phyloP scores from a whole-genome alignment of 1,284 basidiomycete species.

The Pseudozyma sp. region DNA sequence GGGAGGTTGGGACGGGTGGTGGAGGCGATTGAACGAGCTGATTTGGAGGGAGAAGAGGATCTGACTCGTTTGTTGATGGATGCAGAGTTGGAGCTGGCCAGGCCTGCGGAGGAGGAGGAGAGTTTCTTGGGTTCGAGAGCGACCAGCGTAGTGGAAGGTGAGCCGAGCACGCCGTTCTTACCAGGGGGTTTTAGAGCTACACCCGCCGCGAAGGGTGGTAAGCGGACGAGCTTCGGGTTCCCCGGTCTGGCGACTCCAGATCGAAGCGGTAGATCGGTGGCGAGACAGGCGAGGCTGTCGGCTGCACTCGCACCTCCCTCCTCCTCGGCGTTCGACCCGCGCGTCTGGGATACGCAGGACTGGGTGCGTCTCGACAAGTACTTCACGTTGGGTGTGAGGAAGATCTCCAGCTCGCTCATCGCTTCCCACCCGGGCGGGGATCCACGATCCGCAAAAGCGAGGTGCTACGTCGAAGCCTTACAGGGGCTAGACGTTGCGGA shows the following conservation, averaged over 20 bases:
- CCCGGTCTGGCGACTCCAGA: slow-evolving; percentile 13
- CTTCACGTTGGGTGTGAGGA: slow-evolving; percentile 26
- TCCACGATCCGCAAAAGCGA: background rate
- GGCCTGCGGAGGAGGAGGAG: slow-evolving; percentile 25
- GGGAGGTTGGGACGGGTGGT: slow-evolving; percentile 33
- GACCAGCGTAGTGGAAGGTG: slow-evolving; percentile 12
- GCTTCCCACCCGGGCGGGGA: background rate
- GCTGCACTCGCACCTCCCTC: slow-evolving; percentile 12
- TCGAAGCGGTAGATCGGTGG: background rate
- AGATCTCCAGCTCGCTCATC: slow-evolving; percentile 15
- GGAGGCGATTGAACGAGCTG: slow-evolving; percentile 31
- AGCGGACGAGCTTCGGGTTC: slow-evolving; percentile 10
- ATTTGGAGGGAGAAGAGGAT: slow-evolving; percentile 14
- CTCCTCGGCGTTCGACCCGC: slow-evolving; percentile 12
- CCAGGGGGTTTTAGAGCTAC: slow-evolving; percentile 44
- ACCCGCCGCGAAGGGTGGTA: slow-evolving; percentile 2
- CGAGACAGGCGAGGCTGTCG: slow-evolving; percentile 24
- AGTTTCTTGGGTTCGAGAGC: slow-evolving; percentile 28
- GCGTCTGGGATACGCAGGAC: slow-evolving; percentile 30
- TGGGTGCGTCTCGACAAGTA: slow-evolving; percentile 47
- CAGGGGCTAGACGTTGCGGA: slow-evolving; percentile 2
- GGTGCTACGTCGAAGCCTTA: slow-evolving; percentile 22
- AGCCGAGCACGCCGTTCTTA: slow-evolving; percentile 40
- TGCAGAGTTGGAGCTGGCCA: slow-evolving; percentile 35
- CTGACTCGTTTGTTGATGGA: slow-evolving; percentile 46